A percentile compares a stretch with the other conserved stretches of the same genome.
These are phyloP conservation scores for Podospora pseudocomata DNA, from an alignment of 495 filamentous ascomycete genomes.

Conservation along the genomic window DNA sequence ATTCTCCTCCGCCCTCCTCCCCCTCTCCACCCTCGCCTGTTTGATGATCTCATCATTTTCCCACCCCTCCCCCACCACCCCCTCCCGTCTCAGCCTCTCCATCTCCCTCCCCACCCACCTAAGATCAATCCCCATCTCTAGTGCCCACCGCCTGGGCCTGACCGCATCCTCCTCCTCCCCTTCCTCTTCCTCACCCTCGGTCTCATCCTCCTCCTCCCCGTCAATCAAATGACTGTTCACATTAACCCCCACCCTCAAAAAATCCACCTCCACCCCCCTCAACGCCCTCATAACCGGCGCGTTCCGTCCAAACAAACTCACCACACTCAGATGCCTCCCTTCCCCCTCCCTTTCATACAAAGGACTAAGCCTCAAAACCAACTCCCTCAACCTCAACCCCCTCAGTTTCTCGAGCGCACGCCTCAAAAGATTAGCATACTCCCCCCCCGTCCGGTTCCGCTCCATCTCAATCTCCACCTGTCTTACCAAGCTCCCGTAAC, in stretches of 20 bases:
- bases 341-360: not conserved
- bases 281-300: conserved; percentile 20
- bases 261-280: conserved; percentile 21
- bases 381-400: conserved; percentile 25
- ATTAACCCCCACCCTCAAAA: conserved; percentile 27
- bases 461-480: conserved; percentile 37
- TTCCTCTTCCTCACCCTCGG: not conserved
- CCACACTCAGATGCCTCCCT: conserved; percentile 20
- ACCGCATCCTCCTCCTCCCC: not conserved
- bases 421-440: conserved; percentile 25
- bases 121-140: conserved; percentile 31
- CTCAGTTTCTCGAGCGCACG: conserved; percentile 21
- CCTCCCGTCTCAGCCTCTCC: not conserved
- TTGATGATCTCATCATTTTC: conserved; percentile 21
- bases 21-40: conserved; percentile 10
- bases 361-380: conserved; percentile 30
- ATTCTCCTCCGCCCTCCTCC: conserved; percentile 2
- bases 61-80: conserved; percentile 12
- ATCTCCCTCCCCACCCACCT: conserved; percentile 21
- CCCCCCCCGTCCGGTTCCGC: conserved; percentile 24
- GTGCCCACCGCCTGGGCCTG: conserved; percentile 12
- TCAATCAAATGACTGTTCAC: conserved; percentile 17
- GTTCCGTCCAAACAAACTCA: conserved; percentile 22
- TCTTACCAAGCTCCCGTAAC: conserved; percentile 39
- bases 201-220: not conserved